Conservation (phyloP, 1,284 basidiomycete genomes). For the Somion occarium region DNA sequence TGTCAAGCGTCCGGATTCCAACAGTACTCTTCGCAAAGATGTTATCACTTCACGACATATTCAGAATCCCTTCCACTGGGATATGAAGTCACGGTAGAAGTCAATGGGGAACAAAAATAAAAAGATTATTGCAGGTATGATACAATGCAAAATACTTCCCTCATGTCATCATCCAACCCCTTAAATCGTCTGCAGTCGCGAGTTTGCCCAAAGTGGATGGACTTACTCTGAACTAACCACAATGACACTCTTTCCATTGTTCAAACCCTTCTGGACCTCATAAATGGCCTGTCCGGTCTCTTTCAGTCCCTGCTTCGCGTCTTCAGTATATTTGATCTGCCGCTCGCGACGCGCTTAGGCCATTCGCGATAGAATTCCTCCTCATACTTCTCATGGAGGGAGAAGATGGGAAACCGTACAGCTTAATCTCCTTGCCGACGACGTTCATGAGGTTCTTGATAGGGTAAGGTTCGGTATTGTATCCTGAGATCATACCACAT, state of each 20-base stretch:
- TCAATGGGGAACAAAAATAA: too few relatives aligned
- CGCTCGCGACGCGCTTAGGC: conserved; percentile 44
- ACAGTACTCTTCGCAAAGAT: too few relatives aligned
- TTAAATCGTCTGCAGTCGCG: too few relatives aligned
- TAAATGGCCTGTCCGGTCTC: conserved; percentile 45
- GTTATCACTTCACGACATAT: too few relatives aligned
- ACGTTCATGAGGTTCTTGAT: conserved; percentile 33
- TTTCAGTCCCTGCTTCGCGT: conserved; percentile 47
- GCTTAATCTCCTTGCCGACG: conserved; percentile 44
- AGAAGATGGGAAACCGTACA: conserved; percentile 56
- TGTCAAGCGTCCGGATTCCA: too few relatives aligned
- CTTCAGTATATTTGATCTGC: conserved; percentile 58
- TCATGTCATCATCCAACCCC: too few relatives aligned
- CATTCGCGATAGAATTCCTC: conserved; percentile 48
- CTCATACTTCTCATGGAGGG: conserved; percentile 33
- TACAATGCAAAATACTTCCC: too few relatives aligned
- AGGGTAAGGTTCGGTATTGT: conserved; percentile 21
- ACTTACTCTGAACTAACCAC: conserved; percentile 14
- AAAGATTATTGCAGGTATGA: too few relatives aligned
- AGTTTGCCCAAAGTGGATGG: too few relatives aligned
- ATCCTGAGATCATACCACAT: conserved; percentile 27
- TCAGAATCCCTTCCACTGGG: too few relatives aligned
- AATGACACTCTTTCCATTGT: conserved; percentile 55
- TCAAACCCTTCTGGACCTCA: conserved; percentile 51
- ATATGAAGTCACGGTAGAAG: too few relatives aligned